Percentiles rank a stretch among this genome's conserved stretches.
These are phyloP conservation scores for Dictyostelium citrinum DNA, from an alignment of 78 protist genomes.

Conservation along the genomic window DNA sequence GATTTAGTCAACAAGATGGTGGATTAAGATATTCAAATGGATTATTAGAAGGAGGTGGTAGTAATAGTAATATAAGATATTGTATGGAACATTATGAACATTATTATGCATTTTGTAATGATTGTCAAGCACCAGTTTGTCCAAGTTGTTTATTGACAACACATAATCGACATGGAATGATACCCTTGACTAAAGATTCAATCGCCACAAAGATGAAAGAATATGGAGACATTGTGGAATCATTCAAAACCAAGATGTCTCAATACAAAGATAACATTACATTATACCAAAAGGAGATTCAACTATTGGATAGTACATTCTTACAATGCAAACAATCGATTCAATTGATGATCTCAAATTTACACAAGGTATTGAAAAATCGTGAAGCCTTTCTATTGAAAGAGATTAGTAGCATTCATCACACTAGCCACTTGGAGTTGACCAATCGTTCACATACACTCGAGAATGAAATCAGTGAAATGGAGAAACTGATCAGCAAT, in stretches of 20 bases:
- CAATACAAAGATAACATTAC: not conserved
- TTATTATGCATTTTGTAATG: constrained; percentile 1
- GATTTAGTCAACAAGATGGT: not conserved
- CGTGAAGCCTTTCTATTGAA: constrained; percentile 5
- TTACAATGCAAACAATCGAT: not conserved
- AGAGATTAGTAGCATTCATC: not conserved
- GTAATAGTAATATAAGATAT: not conserved
- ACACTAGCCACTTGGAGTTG: not conserved
- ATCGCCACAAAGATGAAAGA: not conserved
- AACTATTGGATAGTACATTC: constrained; percentile 10
- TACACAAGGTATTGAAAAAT: not conserved
- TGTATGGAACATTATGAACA: constrained; percentile 8
- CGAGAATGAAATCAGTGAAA: not conserved
- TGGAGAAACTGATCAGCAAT: not conserved
- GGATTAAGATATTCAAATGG: not conserved
- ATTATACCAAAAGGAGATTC: constrained; percentile 5
- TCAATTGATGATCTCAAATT: constrained; percentile 3
- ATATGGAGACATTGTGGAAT: not conserved
- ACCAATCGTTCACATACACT: not conserved
- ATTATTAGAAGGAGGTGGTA: not conserved
- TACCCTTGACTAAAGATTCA: not conserved
- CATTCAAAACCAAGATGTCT: not conserved
- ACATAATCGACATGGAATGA: constrained; percentile 19
- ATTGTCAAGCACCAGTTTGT: not conserved
- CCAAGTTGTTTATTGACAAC: constrained; percentile 16